Conservation (phyloP, 768 basidiomycete genomes). For the Boletus rubescentipes region DNA sequence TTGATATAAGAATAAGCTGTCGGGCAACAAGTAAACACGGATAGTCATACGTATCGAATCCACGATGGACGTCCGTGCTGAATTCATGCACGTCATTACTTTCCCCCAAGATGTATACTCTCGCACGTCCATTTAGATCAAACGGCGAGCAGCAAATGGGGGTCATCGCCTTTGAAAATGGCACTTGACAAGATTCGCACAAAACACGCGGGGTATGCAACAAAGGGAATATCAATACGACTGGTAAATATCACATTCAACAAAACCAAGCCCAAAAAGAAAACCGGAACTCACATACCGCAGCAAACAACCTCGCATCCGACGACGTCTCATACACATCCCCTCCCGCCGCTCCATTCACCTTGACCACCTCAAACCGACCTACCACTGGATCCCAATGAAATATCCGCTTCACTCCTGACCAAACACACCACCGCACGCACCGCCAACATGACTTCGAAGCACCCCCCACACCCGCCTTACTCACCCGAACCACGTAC, state of each 20-base stretch:
- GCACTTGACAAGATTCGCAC: too few relatives aligned
- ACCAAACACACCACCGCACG: conserved; percentile 4
- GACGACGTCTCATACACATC: not conserved
- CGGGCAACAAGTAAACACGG: conserved; percentile 5
- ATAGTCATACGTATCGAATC: conserved; percentile 5
- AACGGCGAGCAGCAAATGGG: conserved; percentile 12
- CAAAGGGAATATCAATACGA: not conserved
- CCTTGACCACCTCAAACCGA: conserved; percentile 2
- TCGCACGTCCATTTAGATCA: conserved; percentile 1
- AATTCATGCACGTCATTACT: conserved; percentile 7
- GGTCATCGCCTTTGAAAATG: not conserved
- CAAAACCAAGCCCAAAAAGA: not conserved
- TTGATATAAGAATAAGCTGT: not conserved
- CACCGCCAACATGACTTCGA: conserved; percentile 4
- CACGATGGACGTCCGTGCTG: conserved; percentile 7
- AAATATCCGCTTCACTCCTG: conserved; percentile 3
- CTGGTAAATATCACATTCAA: not conserved
- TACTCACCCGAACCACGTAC: conserved; percentile 1
- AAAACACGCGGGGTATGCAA: not conserved
- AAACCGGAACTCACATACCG: not conserved
- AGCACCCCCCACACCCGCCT: not conserved
- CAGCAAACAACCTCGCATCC: conserved; percentile 5
- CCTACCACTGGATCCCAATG: not conserved
- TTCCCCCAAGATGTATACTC: conserved; percentile 8
- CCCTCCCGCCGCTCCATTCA: not conserved